These are phyloP conservation scores for Phytophthora ramorum DNA, from an alignment of 352 stramenopile genomes.

Conservation along the genomic window DNA sequence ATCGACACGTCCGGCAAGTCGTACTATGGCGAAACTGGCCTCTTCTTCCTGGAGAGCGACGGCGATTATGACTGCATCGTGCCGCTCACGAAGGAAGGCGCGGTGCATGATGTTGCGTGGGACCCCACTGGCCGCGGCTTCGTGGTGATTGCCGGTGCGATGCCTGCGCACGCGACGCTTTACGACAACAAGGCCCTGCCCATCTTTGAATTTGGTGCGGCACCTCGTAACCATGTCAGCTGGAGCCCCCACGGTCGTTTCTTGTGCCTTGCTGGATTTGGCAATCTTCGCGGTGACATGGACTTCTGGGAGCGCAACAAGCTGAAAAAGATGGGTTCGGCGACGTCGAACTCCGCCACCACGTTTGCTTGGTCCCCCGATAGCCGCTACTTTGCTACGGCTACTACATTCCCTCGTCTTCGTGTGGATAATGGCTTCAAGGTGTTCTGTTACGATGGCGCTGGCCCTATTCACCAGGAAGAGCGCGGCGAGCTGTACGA, in stretches of 20 bases:
- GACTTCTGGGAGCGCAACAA: conserved; percentile 97
- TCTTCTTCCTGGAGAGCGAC: conserved; percentile 96
- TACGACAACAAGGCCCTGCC: conserved; percentile 96
- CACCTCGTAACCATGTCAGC: conserved; percentile 96
- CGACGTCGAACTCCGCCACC: conserved; percentile 83
- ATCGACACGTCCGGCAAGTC: conserved; percentile 94
- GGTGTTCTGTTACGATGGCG: conserved; percentile 97
- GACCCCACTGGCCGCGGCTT: conserved; percentile 93
- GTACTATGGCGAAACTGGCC: conserved; percentile 97
- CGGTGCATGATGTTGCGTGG: conserved; percentile 96
- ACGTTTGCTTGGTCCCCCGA: conserved; percentile 94
- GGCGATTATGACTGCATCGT: conserved; percentile 93
- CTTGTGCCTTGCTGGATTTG: conserved; percentile 95
- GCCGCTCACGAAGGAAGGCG: conserved; percentile 89
- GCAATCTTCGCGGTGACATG: conserved; percentile 97
- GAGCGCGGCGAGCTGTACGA: conserved; percentile 88
- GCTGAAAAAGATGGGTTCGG: conserved; percentile 93
- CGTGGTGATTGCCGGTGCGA: conserved; percentile 94
- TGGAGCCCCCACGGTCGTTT: conserved; percentile 97
- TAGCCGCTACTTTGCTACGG: conserved; percentile 95
- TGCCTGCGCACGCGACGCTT: conserved; percentile 95
- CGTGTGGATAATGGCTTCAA: conserved; percentile 99
- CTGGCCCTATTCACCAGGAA: conserved; percentile 87
- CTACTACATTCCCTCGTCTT: conserved; percentile 97
- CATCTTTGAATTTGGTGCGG: conserved; percentile 96